Evolutionary conservation across 352 stramenopile species (phyloP), one percentile per base, ranked within the genome.

Genomic region (Globisporangium paddicum): DNA sequence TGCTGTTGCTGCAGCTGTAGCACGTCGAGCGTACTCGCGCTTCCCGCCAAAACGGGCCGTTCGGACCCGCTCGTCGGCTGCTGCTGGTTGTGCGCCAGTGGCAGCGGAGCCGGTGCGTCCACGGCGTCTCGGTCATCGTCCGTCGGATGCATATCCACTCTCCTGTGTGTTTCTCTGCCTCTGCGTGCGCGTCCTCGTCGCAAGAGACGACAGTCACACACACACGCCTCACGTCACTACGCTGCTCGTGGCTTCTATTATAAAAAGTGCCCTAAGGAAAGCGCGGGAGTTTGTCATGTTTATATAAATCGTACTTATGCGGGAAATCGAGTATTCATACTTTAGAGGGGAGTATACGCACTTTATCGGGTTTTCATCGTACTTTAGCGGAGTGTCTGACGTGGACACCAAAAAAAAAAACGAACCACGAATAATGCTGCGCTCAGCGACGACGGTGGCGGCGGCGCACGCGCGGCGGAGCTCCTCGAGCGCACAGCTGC

Each of bases 381-480:
- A 50, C 44, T 50, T 50, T 32, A 50, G 44, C 1, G 42, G 42
- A 48, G 9, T 19, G 11, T 26, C 2, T 48, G 28, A 32, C 28
- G 28, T 30, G 25, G 18, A 50, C 21, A 49, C n/a, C 9, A 11
- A 28, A 51, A 40, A 34, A 40, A 16, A 40, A 46, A 23, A 37
- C 25, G 21, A 13, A 34, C 23, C 16, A 10, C 34, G 50, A 49
- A 44, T 3, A 60, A n/a, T 60, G 54, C 54, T 60, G 41, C 32
- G 54, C 16, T 14, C 54, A 14, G 52, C 54, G 26, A 52, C 54
- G 41, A 60, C 53, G 26, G 26, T 40, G 49, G 23, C 53, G 61
- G 23, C 21, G 18, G 34, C 51, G 41, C 53, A 50, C 35, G 23
- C 41, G 28, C 48, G 57, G 9, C 54, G 41, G 1, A 60, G 54